Evolutionary conservation across 1,284 basidiomycete genomes (phyloP).

Genomic region (Ustilago shanxiensis): DNA sequence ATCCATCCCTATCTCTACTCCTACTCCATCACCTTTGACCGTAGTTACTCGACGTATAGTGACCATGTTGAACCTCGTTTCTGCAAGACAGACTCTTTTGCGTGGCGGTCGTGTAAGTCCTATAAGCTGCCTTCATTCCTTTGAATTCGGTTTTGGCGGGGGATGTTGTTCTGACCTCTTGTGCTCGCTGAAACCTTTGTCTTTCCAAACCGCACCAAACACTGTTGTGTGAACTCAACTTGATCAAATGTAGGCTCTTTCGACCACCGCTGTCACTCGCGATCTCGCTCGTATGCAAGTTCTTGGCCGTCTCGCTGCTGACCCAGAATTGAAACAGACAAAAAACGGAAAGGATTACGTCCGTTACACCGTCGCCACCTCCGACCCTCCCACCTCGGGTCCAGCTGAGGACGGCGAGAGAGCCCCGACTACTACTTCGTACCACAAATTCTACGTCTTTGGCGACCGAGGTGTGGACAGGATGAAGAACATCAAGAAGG

Average conservation of each 20-base stretch:
- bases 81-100: constrained; percentile 28
- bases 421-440: constrained; percentile 50
- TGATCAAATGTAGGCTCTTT: constrained; percentile 54
- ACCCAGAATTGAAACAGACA: constrained; percentile 64
- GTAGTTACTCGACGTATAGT: not conserved
- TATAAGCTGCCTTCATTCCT: too few species aligned
- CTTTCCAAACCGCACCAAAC: too few species aligned
- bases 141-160: constrained; percentile 1
- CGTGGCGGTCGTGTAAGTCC: constrained; percentile 35
- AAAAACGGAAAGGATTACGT: constrained; percentile 68
- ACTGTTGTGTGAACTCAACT: too few species aligned
- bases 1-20: constrained; percentile 2
- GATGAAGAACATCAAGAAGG: constrained; percentile 62
- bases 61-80: constrained; percentile 26
- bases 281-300: constrained; percentile 67
- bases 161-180: too few species aligned
- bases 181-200: too few species aligned
- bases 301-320: constrained; percentile 64
- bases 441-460: constrained; percentile 65
- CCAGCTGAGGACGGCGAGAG: constrained; percentile 58
- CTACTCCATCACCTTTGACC: not conserved
- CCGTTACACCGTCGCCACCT: constrained; percentile 67
- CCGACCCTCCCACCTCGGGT: constrained; percentile 58
- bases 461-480: constrained; percentile 58
- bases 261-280: constrained; percentile 49